A percentile compares a stretch with the other conserved stretches of the same genome.
phyloP scores from a whole-genome alignment of 1,284 basidiomycete genomes.

The Prillingera fragicola region DNA sequence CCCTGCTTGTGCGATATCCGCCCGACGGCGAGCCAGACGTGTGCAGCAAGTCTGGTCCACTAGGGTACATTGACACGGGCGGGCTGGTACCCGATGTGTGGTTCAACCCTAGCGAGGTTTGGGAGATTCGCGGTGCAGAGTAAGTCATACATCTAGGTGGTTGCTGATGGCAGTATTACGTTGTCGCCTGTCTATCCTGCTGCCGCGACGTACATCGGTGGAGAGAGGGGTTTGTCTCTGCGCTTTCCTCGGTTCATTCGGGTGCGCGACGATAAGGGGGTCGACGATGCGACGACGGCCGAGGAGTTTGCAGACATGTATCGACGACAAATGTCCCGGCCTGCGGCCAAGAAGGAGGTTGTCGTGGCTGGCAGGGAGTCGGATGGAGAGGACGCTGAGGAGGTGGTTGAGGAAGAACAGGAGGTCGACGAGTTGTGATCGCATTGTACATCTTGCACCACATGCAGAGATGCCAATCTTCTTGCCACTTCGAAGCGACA shows the following conservation, averaged over 20 bases:
- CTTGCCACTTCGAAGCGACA: too few species aligned
- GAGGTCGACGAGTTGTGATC: too few species aligned
- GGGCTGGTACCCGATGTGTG: constrained; percentile 75
- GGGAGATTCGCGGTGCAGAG: constrained; percentile 90
- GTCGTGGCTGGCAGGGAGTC: neutral
- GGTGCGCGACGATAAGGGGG: constrained; percentile 53
- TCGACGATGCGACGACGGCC: constrained; percentile 53
- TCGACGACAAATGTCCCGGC: constrained; percentile 53
- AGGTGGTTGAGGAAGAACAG: constrained; percentile 37
- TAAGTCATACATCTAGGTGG: constrained; percentile 37
- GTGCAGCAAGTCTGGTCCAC: constrained; percentile 56
- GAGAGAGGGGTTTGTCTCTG: constrained; percentile 66
- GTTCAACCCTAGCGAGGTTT: constrained; percentile 78
- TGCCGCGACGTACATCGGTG: constrained; percentile 63
- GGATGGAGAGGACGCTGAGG: constrained; percentile 10
- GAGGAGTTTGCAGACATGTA: constrained; percentile 64
- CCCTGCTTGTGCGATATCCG: constrained; percentile 60
- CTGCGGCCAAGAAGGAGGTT: constrained; percentile 3
- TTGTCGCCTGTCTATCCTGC: constrained; percentile 83
- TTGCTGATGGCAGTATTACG: constrained; percentile 58
- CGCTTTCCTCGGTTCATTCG: constrained; percentile 53
- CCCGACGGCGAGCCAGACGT: constrained; percentile 56
- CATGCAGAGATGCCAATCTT: too few species aligned
- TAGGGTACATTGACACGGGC: constrained; percentile 66
- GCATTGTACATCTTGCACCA: too few species aligned